phyloP scores from a whole-genome alignment of 345 rosid genomes.

The Triadica sebifera region DNA sequence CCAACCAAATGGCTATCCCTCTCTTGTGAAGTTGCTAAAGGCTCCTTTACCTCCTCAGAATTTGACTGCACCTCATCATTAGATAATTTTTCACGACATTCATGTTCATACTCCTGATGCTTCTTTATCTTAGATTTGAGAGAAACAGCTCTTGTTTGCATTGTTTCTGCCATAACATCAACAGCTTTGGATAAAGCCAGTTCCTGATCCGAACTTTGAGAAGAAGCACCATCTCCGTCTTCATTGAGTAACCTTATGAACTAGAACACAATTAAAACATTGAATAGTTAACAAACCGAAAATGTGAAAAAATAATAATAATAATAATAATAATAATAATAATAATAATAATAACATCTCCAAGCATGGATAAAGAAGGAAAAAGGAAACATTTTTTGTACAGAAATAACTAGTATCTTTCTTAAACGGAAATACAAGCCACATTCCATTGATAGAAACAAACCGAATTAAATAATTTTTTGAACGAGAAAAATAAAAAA shows the following conservation, averaged over 20 bases:
- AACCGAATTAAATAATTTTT: not conserved
- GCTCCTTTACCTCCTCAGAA: slow-evolving; percentile 25
- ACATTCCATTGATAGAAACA: not conserved
- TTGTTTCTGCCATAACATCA: slow-evolving; percentile 52
- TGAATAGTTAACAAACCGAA: not conserved
- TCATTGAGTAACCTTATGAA: slow-evolving; percentile 79
- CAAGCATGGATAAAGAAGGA: not conserved
- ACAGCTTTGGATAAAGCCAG: slow-evolving; percentile 71
- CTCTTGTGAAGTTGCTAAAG: slow-evolving; percentile 11
- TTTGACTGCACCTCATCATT: slow-evolving; percentile 44
- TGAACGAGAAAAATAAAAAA: slow-evolving; percentile 5
- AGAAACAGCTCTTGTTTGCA: slow-evolving; percentile 53
- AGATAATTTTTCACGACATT: slow-evolving; percentile 66
- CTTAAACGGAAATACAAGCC: not conserved
- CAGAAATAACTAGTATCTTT: not conserved
- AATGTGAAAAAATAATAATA: not conserved
- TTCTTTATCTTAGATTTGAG: slow-evolving; percentile 61
- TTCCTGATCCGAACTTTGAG: slow-evolving; percentile 51
- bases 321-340: too few species aligned
- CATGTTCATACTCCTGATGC: slow-evolving; percentile 65
- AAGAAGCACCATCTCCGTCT: slow-evolving; percentile 51
- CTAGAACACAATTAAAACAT: slow-evolving; percentile 28
- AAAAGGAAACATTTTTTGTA: too few species aligned
- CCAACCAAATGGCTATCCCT: slow-evolving; percentile 20
- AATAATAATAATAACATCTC: not conserved